These are phyloP conservation scores for Aspergillus phoenicis DNA, from an alignment of 2,329 filamentous ascomycete species.

Conservation along the genomic window DNA sequence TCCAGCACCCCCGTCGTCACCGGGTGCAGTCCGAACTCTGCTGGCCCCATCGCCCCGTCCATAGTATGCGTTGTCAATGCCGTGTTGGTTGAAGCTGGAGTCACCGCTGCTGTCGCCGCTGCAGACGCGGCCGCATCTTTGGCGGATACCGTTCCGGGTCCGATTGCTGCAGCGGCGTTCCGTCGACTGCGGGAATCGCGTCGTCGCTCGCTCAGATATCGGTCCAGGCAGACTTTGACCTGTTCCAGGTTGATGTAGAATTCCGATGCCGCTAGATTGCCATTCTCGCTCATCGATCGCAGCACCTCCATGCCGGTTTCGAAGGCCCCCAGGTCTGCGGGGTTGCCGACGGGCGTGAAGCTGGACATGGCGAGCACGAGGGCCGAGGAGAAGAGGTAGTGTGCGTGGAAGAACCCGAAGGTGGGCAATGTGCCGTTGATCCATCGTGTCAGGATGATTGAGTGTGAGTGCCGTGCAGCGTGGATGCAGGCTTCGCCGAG, in stretches of 20 bases:
- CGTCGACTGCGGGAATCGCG: neutral
- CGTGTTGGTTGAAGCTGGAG: neutral
- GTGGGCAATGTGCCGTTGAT: slow-evolving; percentile 43
- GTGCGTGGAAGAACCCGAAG: slow-evolving; percentile 45
- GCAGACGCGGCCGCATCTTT: neutral
- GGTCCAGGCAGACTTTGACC: slow-evolving; percentile 34
- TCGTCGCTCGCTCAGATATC: slow-evolving; percentile 21
- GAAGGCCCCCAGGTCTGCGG: slow-evolving; percentile 34
- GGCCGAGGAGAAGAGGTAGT: slow-evolving; percentile 44
- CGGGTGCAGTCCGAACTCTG: neutral
- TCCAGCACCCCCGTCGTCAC: neutral
- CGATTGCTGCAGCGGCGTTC: slow-evolving; percentile 4
- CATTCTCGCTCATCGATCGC: slow-evolving; percentile 39
- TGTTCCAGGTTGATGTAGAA: slow-evolving; percentile 39
- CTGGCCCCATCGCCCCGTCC: neutral
- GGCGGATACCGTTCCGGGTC: neutral
- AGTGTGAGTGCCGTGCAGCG: slow-evolving; percentile 41
- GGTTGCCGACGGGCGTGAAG: slow-evolving; percentile 36
- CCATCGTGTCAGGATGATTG: slow-evolving; percentile 41
- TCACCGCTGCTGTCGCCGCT: neutral
- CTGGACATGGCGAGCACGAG: slow-evolving; percentile 42
- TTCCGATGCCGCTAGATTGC: slow-evolving; percentile 39
- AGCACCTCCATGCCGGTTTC: slow-evolving; percentile 37
- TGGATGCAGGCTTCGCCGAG: slow-evolving; percentile 44
- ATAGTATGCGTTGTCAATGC: neutral